These are phyloP conservation scores for Leptomonas pyrrhocoris DNA, from an alignment of 208 protist genomes.

Conservation along the genomic window DNA sequence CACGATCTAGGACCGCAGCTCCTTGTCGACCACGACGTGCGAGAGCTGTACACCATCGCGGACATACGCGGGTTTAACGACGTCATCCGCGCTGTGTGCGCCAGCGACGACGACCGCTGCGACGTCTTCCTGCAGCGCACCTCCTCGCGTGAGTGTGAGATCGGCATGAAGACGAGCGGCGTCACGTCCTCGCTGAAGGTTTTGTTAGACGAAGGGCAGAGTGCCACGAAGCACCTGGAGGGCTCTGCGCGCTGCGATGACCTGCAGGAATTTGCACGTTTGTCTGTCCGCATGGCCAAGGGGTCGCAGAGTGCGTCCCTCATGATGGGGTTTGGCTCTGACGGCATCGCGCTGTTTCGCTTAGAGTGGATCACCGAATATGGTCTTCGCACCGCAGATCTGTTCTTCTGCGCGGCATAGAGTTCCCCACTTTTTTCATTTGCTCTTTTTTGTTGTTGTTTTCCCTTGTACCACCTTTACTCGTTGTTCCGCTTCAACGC, in stretches of 20 bases:
- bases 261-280: conserved; percentile 50
- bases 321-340: conserved; percentile 53
- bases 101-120: conserved; percentile 54
- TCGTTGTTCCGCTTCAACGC: neutral
- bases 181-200: conserved; percentile 39
- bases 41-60: conserved; percentile 43
- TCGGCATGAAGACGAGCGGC: conserved; percentile 38
- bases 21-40: conserved; percentile 50
- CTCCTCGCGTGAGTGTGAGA: conserved; percentile 26
- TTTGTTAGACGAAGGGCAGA: conserved; percentile 20
- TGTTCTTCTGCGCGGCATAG: conserved; percentile 58
- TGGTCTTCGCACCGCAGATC: conserved; percentile 36
- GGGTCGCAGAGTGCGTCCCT: conserved; percentile 16
- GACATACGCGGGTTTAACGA: conserved; percentile 60
- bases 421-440: too few species aligned
- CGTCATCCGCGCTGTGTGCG: conserved; percentile 40
- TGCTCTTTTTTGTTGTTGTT: neutral
- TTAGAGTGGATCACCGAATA: conserved; percentile 45
- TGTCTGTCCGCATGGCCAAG: conserved; percentile 36
- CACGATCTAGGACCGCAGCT: conserved; percentile 72
- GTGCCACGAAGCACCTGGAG: conserved; percentile 29
- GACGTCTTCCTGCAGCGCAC: conserved; percentile 41
- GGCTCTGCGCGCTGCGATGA: conserved; percentile 53
- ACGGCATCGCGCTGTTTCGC: conserved; percentile 53
- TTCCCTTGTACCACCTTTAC: conserved; percentile 1